Percentiles rank a stretch among this genome's conserved stretches.
Conservation (phyloP, 139 green algal genomes). For the Picochlorum sp. region DNA sequence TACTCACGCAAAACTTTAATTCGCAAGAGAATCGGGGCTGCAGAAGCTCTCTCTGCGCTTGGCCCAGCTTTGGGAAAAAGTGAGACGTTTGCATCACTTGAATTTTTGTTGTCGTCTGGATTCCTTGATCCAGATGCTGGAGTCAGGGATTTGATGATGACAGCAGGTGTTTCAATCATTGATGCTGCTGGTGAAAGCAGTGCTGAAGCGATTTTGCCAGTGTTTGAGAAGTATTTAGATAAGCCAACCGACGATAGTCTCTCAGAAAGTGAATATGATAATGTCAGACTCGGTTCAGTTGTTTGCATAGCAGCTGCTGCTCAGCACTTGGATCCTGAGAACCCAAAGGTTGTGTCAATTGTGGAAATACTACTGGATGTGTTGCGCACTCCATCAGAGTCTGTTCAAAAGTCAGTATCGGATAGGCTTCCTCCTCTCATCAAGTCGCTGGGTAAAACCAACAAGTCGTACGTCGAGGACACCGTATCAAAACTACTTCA, state of each 20-base stretch:
- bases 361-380: slow-evolving; percentile 62
- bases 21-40: slow-evolving; percentile 37
- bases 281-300: slow-evolving; percentile 80
- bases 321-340: slow-evolving; percentile 53
- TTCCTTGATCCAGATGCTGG: slow-evolving; percentile 58
- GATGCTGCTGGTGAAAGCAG: slow-evolving; percentile 40
- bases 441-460: slow-evolving; percentile 21
- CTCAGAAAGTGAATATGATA: slow-evolving; percentile 65
- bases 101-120: slow-evolving; percentile 76
- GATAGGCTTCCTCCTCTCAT: slow-evolving; percentile 84
- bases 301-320: slow-evolving; percentile 89
- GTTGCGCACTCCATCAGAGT: slow-evolving; percentile 79
- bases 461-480: slow-evolving; percentile 34
- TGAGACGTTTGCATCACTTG: slow-evolving; percentile 51
- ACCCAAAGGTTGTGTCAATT: slow-evolving; percentile 57
- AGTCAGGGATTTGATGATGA: slow-evolving; percentile 61
- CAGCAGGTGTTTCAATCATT: slow-evolving; percentile 65
- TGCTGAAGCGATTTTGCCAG: slow-evolving; percentile 63
- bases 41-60: slow-evolving; percentile 46
- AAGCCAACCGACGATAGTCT: slow-evolving; percentile 9
- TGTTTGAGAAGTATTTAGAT: slow-evolving; percentile 83
- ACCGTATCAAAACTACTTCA: slow-evolving; percentile 48
- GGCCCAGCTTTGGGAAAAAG: slow-evolving; percentile 34
- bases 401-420: slow-evolving; percentile 81
- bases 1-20: slow-evolving; percentile 41